phyloP scores from a whole-genome alignment of 805 yeast species.

The Starmera amethionina region DNA sequence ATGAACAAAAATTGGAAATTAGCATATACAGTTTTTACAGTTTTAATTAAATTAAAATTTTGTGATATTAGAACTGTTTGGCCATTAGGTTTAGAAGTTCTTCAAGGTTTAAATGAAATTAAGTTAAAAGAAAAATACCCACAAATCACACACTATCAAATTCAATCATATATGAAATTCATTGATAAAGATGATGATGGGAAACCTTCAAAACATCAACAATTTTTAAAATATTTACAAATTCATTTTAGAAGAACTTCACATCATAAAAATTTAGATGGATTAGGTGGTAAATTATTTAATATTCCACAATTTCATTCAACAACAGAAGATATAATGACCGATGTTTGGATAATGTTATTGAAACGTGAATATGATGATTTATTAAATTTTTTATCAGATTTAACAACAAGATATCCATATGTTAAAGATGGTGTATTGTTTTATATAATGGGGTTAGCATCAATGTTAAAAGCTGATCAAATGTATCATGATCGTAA shows the following conservation, averaged over 20 bases:
- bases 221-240: conserved; percentile 14
- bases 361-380: conserved; percentile 9
- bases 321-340: neutral
- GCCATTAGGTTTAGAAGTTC: conserved; percentile 54
- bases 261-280: neutral
- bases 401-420: conserved; percentile 7
- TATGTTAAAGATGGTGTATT: conserved; percentile 15
- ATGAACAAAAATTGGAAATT: conserved; percentile 40
- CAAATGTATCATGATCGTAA: no score
- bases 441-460: conserved; percentile 15
- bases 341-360: conserved; percentile 13
- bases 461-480: conserved; percentile 6
- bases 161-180: conserved; percentile 4
- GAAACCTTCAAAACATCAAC: conserved; percentile 10
- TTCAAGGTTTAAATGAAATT: conserved; percentile 18
- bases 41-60: conserved; percentile 36
- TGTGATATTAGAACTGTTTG: conserved; percentile 50
- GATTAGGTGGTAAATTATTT: no score
- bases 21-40: conserved; percentile 43
- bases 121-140: conserved; percentile 3
- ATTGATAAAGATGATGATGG: neutral
- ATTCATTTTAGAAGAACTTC: conserved; percentile 4
- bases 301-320: no score
- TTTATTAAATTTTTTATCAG: conserved; percentile 11
- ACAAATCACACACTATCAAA: conserved; percentile 3